Evolutionary conservation across 805 yeast species (phyloP).

Genomic region (Barnettozyma siamensis): DNA sequence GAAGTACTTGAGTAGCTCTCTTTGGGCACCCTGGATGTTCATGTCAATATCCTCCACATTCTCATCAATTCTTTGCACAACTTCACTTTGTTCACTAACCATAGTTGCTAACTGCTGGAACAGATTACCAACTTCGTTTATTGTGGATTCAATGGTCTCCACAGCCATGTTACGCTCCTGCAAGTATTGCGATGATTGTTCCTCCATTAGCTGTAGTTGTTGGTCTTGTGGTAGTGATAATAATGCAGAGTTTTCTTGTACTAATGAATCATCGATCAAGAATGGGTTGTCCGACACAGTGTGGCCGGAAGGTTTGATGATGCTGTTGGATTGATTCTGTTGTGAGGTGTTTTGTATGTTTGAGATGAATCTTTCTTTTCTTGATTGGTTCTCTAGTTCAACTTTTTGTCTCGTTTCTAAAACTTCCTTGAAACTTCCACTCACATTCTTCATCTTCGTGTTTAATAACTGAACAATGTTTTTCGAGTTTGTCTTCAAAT

Average conservation of each 20-base stretch:
- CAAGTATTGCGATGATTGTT: conserved; percentile 68
- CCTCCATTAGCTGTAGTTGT: conserved; percentile 74
- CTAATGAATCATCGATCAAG: conserved; percentile 22
- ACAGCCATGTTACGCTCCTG: conserved; percentile 86
- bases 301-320: conserved; percentile 11
- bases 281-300: conserved; percentile 32
- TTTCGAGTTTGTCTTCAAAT: conserved; percentile 66
- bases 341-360: conserved; percentile 24
- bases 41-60: conserved; percentile 90
- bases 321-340: conserved; percentile 2
- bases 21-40: conserved; percentile 89
- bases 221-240: conserved; percentile 85
- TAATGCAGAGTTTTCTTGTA: conserved; percentile 26
- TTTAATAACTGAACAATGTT: conserved; percentile 85
- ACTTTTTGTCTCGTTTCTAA: conserved; percentile 79
- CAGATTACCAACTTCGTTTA: conserved; percentile 90
- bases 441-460: conserved; percentile 85
- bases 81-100: conserved; percentile 97
- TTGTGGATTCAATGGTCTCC: conserved; percentile 94
- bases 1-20: conserved; percentile 87
- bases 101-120: conserved; percentile 94
- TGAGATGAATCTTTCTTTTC: conserved; percentile 81
- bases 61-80: conserved; percentile 89
- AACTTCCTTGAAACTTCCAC: conserved; percentile 89
- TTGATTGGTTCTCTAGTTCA: conserved; percentile 70